Evolutionary conservation across 768 basidiomycete species (phyloP).

Genomic region (Rhodotorula toruloides): DNA sequence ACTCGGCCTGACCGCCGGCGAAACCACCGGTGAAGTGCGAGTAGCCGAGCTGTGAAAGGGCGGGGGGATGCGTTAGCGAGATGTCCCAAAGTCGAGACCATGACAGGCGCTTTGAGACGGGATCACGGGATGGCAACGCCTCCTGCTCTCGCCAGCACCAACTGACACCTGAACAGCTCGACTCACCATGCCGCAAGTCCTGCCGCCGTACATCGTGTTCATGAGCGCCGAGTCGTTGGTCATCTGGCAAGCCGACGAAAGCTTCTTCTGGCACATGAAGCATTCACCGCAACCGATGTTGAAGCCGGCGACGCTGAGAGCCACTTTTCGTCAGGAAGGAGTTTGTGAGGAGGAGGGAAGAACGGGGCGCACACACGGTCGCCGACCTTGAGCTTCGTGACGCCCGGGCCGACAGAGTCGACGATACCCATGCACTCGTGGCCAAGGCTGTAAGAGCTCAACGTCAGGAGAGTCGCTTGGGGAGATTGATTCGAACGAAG

Average conservation of each 20-base stretch:
- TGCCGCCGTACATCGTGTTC: slow-evolving; percentile 59
- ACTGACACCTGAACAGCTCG: slow-evolving; percentile 49
- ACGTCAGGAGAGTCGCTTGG: no score
- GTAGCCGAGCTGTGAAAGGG: slow-evolving; percentile 43
- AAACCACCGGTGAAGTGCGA: slow-evolving; percentile 42
- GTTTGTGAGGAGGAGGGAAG: no score
- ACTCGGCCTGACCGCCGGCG: slow-evolving; percentile 69
- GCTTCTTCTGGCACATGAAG: slow-evolving; percentile 64
- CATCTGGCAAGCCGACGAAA: slow-evolving; percentile 62
- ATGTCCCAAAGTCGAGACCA: no score
- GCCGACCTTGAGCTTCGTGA: slow-evolving; percentile 42
- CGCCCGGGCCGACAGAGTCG: slow-evolving; percentile 60
- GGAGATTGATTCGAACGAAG: no score
- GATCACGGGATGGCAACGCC: no score
- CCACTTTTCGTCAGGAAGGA: no score
- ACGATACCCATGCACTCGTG: slow-evolving; percentile 68
- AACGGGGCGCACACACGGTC: no score
- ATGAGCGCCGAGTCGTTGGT: slow-evolving; percentile 61
- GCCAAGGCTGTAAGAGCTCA: slow-evolving; percentile 57
- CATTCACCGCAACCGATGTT: slow-evolving; percentile 41
- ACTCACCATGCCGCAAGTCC: slow-evolving; percentile 56
- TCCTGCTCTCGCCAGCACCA: no score
- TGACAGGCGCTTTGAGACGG: no score
- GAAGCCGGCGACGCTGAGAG: slow-evolving; percentile 28
- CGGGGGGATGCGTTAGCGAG: no score